Conservation (phyloP, 2,329 filamentous ascomycete species). For the Raffaelea arxii region DNA sequence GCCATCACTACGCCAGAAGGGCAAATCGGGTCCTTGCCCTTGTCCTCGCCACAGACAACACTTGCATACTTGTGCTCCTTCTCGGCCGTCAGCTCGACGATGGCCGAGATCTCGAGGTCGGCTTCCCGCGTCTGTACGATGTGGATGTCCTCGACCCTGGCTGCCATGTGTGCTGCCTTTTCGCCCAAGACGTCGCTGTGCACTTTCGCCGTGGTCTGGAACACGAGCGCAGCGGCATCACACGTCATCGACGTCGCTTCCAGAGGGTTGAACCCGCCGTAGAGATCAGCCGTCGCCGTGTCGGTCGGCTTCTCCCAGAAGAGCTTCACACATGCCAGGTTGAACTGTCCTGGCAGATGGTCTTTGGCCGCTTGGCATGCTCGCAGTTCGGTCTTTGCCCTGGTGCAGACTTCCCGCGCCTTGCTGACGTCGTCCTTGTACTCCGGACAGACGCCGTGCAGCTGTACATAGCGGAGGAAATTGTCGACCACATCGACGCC, state of each 20-base stretch:
- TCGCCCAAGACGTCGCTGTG: slow-evolving; percentile 19
- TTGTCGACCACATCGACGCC: slow-evolving; percentile 65
- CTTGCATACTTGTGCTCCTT: slow-evolving; percentile 28
- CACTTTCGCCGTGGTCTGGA: slow-evolving; percentile 34
- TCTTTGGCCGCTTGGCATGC: slow-evolving; percentile 40
- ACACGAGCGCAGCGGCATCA: slow-evolving; percentile 30
- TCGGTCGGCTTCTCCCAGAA: slow-evolving; percentile 37
- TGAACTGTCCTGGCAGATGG: slow-evolving; percentile 68
- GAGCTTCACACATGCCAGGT: slow-evolving; percentile 60
- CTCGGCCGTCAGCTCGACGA: slow-evolving; percentile 35
- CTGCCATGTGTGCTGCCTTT: slow-evolving; percentile 19
- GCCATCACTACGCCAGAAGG: slow-evolving; percentile 36
- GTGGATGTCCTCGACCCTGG: slow-evolving; percentile 19
- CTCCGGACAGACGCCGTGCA: slow-evolving; percentile 81
- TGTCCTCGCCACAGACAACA: slow-evolving; percentile 11
- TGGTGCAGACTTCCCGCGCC: slow-evolving; percentile 57
- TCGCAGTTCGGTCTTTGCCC: slow-evolving; percentile 58
- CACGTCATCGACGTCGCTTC: slow-evolving; percentile 26
- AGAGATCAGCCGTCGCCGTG: slow-evolving; percentile 16
- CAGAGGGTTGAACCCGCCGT: slow-evolving; percentile 15
- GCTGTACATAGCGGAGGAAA: slow-evolving; percentile 79
- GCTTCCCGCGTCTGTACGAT: slow-evolving; percentile 39
- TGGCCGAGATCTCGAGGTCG: slow-evolving; percentile 49
- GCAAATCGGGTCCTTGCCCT: slow-evolving; percentile 20
- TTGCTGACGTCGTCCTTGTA: slow-evolving; percentile 56